Evolutionary conservation across 306 rosid species (phyloP), one percentile per base, ranked within the genome.

Genomic region (Rosa persica): DNA sequence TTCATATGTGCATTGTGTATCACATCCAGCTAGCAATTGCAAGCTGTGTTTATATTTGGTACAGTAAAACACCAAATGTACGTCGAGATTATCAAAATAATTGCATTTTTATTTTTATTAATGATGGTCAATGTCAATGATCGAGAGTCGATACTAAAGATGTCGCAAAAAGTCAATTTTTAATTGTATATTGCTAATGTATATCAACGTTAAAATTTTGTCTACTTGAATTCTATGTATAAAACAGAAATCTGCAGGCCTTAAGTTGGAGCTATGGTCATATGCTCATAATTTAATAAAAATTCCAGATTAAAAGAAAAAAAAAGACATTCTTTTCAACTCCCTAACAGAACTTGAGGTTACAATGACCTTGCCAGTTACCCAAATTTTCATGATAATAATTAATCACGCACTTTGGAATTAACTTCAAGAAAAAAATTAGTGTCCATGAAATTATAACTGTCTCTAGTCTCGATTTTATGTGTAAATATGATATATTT

Each of bases 1-100:
- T 62, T 62, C 44, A 3, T 34, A 65, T 36, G 16, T 65, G 44
- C 70, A 39, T 67, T 67, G 71, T 67, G 22, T 34, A 39, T 20
- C 23, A 6, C 39, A 30, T 27, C 75, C 57, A 71, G 36, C 36
- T 30, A 30, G 61, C 61, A 48, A 71, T 15, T 71, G 75, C 75
- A 71, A 71, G 75, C 75, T 71, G 75, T 48, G 58, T 27, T 25
- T 30, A 23, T 5, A 6, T 30, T 12, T 17, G 48, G 17, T 13
- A 38, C 25, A 20, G n/a, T 34, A 4, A 12, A 13, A 34, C 22
- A 38, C 13, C 23, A 16, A 36, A 27, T 39, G 15, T 38, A 3
- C 15, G 71, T 67, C 12, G 48, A 67, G 48, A 67, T 39, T 67
- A 67, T 67, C 71, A 67, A 39, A 66, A 66, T 19, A 39, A 67